A percentile compares a stretch with the other conserved stretches of the same genome.
Conservation (phyloP, 441 rosid species). For the Hypseocharis bilobata region DNA sequence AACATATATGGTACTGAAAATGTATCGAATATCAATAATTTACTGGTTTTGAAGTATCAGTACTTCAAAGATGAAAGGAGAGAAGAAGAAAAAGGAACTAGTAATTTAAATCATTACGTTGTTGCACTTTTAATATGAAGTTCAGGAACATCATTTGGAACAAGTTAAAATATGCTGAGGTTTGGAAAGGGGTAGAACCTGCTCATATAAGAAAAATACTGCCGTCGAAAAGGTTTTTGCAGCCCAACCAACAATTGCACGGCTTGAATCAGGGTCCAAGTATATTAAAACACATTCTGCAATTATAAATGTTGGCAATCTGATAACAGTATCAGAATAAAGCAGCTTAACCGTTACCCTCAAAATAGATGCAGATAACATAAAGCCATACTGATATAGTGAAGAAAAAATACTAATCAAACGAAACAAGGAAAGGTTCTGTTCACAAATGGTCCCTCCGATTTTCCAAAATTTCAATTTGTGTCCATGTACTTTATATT, state of each 20-base stretch:
- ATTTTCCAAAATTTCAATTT: too few species aligned
- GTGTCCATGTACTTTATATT: too few species aligned
- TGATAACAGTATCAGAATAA: constrained; percentile 59
- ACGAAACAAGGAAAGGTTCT: too few species aligned
- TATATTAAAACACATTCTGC: constrained; percentile 98
- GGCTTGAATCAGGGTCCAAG: constrained; percentile 81
- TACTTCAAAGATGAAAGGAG: too few species aligned
- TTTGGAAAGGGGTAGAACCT: constrained; percentile 39
- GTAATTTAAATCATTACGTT: too few species aligned
- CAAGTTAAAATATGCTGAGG: not conserved
- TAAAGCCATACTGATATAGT: not conserved
- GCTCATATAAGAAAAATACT: constrained; percentile 84
- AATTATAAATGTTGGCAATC: constrained; percentile 93
- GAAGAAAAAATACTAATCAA: not conserved
- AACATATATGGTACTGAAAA: too few species aligned
- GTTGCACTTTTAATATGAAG: too few species aligned
- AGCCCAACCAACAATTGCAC: constrained; percentile 69
- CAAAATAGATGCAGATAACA: constrained; percentile 16
- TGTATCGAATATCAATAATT: too few species aligned
- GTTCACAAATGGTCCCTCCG: too few species aligned
- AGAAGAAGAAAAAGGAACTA: too few species aligned
- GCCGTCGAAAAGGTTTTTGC: constrained; percentile 61
- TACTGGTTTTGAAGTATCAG: too few species aligned
- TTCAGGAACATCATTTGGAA: too few species aligned
- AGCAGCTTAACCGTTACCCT: constrained; percentile 23